phyloP scores from a whole-genome alignment of 495 filamentous ascomycete genomes.

The Trichocladium uniseriatum region DNA sequence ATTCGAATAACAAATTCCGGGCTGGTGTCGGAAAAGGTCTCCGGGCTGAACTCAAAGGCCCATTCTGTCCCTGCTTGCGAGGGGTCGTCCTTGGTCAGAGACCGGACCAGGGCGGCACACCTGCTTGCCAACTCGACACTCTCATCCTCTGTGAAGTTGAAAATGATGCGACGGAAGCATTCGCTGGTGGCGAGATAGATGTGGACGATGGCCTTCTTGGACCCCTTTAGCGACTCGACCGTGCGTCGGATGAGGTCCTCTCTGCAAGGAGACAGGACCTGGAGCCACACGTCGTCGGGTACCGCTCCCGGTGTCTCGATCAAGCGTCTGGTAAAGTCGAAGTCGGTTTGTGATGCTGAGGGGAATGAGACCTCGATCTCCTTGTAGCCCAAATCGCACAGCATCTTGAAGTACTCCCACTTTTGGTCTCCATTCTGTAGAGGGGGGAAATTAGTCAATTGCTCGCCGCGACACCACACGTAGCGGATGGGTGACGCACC shows the following conservation, averaged over 20 bases:
- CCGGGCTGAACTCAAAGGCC: constrained; percentile 93
- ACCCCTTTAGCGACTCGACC: constrained; percentile 78
- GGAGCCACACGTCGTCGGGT: constrained; percentile 91
- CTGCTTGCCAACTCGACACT: constrained; percentile 73
- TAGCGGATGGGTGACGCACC: constrained; percentile 41
- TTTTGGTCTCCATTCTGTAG: constrained; percentile 83
- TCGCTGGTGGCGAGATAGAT: constrained; percentile 93
- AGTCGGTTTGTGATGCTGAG: constrained; percentile 87
- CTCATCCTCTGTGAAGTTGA: constrained; percentile 76
- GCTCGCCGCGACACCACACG: background rate
- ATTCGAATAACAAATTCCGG: constrained; percentile 75
- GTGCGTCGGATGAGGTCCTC: constrained; percentile 87
- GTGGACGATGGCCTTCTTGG: constrained; percentile 94
- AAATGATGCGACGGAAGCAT: constrained; percentile 85
- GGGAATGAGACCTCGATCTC: constrained; percentile 98
- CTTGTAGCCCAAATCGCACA: constrained; percentile 89
- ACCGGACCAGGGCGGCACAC: constrained; percentile 78
- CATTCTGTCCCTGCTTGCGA: constrained; percentile 67
- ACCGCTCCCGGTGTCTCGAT: constrained; percentile 79
- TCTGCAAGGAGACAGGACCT: constrained; percentile 88
- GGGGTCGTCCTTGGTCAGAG: constrained; percentile 92
- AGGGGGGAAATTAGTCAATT: constrained; percentile 18
- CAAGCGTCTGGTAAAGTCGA: constrained; percentile 84
- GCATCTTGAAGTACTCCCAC: constrained; percentile 89
- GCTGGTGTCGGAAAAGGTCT: constrained; percentile 89